A percentile compares a stretch with the other conserved stretches of the same genome.
Conservation (phyloP, 257 asterid genomes). For the Striga asiatica region DNA sequence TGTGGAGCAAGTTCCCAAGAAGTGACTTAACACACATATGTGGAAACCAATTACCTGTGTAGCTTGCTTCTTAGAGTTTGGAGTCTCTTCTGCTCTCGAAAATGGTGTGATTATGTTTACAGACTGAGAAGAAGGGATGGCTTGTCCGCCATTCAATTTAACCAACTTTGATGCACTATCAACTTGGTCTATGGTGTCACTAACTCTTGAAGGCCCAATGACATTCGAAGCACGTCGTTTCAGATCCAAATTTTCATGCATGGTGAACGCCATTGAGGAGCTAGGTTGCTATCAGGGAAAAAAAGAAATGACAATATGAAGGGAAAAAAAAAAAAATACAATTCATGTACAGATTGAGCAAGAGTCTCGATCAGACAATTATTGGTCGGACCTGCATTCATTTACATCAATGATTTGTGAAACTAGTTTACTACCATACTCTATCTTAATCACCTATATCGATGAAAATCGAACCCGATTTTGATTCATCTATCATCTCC, state of each 20-base stretch:
- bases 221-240: conserved; percentile 24
- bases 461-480: too few species aligned
- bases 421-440: too few species aligned
- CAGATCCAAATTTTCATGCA: conserved; percentile 28
- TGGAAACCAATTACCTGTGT: conserved; percentile 39
- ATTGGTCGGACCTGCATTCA: too few species aligned
- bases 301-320: too few species aligned
- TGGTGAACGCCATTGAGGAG: conserved; percentile 28
- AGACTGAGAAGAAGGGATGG: conserved; percentile 26
- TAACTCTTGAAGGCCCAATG: conserved; percentile 20
- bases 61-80: conserved; percentile 35
- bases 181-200: conserved; percentile 27
- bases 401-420: too few species aligned
- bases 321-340: too few species aligned
- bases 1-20: conserved; percentile 1
- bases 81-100: conserved; percentile 26
- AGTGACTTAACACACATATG: conserved; percentile 2
- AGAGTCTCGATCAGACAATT: too few species aligned
- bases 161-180: conserved; percentile 42
- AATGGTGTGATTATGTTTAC: conserved; percentile 25
- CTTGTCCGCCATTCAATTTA: conserved; percentile 46
- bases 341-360: too few species aligned
- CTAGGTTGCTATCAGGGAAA: conserved; percentile 29
- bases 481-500: too few species aligned
- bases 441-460: too few species aligned